These are phyloP conservation scores for Leptosphaerulina australis DNA, from an alignment of 2,329 filamentous ascomycete genomes.

Conservation along the genomic window DNA sequence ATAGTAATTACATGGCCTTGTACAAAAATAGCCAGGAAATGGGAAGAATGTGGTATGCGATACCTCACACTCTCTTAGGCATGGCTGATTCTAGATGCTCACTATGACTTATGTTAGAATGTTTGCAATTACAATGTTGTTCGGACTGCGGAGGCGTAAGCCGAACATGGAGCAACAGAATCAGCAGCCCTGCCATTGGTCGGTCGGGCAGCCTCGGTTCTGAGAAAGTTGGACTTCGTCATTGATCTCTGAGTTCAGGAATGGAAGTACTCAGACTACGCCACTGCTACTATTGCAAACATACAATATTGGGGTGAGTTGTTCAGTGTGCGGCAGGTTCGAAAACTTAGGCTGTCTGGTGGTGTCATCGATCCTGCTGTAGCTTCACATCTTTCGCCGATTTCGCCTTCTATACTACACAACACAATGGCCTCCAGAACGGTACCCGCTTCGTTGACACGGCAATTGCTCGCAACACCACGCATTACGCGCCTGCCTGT, in stretches of 20 bases:
- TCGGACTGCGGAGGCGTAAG: conserved; percentile 2
- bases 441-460: conserved; percentile 35
- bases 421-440: conserved; percentile 43
- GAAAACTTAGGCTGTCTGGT: conserved; percentile 2
- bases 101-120: too few relatives aligned
- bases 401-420: conserved; percentile 13
- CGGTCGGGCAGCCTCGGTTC: conserved; percentile 8
- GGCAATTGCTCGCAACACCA: conserved; percentile 33
- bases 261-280: conserved; percentile 23
- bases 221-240: conserved; percentile 14
- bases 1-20: too few relatives aligned
- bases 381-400: conserved; percentile 14
- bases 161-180: conserved; percentile 1
- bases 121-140: background rate
- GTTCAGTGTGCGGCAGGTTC: conserved; percentile 8
- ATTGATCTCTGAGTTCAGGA: conserved; percentile 20
- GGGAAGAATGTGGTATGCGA: too few relatives aligned
- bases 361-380: conserved; percentile 8
- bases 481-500: conserved; percentile 26
- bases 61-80: too few relatives aligned
- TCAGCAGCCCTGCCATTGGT: conserved; percentile 13
- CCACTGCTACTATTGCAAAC: conserved; percentile 14
- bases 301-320: conserved; percentile 1
- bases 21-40: background rate
- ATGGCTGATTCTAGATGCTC: background rate